Conservation (phyloP, 257 asterid species). For the Solanum pinnatisectum region DNA sequence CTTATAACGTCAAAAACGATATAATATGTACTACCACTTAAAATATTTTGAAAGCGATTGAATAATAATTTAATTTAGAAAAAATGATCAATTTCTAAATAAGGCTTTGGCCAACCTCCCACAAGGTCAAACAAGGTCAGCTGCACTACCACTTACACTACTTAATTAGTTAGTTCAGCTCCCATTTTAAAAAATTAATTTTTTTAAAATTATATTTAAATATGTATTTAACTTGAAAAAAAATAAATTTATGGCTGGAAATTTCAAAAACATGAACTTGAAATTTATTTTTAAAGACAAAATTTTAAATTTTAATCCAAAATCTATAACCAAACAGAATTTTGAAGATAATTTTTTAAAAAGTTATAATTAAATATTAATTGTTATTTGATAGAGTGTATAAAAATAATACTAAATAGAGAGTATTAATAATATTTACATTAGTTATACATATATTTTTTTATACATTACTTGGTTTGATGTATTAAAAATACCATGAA, state of each 20-base stretch:
- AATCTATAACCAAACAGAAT: too few relatives aligned
- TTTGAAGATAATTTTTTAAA: too few relatives aligned
- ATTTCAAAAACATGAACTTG: not conserved
- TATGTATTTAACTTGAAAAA: too few relatives aligned
- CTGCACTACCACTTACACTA: not conserved
- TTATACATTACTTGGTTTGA: accelerated
- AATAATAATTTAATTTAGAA: not conserved
- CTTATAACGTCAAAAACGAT: not conserved
- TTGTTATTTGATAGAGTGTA: too few relatives aligned
- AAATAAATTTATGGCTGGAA: not conserved
- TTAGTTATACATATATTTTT: too few relatives aligned
- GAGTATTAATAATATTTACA: too few relatives aligned
- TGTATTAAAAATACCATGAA: not conserved
- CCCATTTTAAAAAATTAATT: not conserved
- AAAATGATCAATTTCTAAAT: not conserved
- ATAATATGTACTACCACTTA: not conserved
- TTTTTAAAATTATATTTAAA: too few relatives aligned
- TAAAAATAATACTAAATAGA: too few relatives aligned
- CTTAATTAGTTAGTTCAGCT: not conserved
- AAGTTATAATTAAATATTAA: too few relatives aligned
- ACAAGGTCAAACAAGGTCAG: not conserved
- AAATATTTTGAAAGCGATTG: not conserved
- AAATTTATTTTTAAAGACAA: too few relatives aligned
- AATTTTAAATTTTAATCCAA: too few relatives aligned
- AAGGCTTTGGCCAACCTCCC: not conserved